phyloP scores from a whole-genome alignment of 768 basidiomycete genomes.

The Rhodotorula diobovata region DNA sequence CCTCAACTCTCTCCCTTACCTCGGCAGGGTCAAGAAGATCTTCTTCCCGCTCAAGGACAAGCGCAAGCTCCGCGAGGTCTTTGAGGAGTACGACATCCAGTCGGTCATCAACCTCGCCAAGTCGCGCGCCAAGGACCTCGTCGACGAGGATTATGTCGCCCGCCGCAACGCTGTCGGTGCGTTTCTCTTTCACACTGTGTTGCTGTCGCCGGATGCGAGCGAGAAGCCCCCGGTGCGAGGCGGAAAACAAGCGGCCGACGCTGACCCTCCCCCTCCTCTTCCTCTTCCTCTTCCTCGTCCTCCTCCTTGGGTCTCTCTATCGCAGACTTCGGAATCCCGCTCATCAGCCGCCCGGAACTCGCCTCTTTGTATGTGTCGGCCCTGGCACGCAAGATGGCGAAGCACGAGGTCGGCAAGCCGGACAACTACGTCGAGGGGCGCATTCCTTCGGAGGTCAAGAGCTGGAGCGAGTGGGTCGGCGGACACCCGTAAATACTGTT shows the following conservation, averaged over 20 bases:
- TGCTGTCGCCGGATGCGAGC: not conserved
- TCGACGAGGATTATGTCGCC: constrained; percentile 95
- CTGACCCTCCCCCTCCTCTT: constrained; percentile 3
- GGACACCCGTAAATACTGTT: constrained; percentile 16
- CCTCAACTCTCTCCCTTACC: constrained; percentile 71
- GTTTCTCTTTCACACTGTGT: constrained; percentile 10
- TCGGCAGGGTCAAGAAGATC: constrained; percentile 66
- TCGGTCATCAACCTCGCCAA: constrained; percentile 89
- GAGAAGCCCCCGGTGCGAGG: too few relatives aligned
- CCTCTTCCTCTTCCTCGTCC: not conserved
- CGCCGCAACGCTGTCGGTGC: constrained; percentile 59
- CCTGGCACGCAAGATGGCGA: constrained; percentile 58
- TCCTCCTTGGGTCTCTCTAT: not conserved
- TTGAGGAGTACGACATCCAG: constrained; percentile 74
- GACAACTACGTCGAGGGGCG: constrained; percentile 75
- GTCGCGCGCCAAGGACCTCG: constrained; percentile 64
- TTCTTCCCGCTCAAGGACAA: constrained; percentile 97
- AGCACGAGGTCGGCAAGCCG: constrained; percentile 74
- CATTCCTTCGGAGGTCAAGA: constrained; percentile 80
- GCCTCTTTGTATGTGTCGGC: constrained; percentile 78
- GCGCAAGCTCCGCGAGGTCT: constrained; percentile 54
- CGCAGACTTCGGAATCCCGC: constrained; percentile 88
- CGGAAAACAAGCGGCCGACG: too few relatives aligned
- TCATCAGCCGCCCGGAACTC: constrained; percentile 82
- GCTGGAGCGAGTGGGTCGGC: constrained; percentile 79